Conservation (phyloP, 23 red algal species). For the Gracilariopsis chorda region DNA sequence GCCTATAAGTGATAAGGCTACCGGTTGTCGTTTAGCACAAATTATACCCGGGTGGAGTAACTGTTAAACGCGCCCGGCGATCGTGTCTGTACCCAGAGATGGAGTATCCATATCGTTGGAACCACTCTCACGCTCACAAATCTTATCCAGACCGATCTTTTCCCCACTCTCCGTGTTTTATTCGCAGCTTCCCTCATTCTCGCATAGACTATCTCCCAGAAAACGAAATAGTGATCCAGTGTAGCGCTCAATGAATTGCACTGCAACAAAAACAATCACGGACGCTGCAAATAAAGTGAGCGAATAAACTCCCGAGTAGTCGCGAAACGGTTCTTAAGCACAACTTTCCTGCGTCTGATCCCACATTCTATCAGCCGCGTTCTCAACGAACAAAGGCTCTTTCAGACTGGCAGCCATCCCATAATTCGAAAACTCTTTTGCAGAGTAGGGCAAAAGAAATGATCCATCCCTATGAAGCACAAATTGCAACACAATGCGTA, state of each 20-base stretch:
- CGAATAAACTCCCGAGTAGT: background rate
- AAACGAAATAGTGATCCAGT: background rate
- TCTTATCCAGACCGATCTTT: no score
- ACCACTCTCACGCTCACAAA: no score
- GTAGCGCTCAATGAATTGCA: constrained; percentile 1
- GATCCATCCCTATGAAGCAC: background rate
- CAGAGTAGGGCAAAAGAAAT: background rate
- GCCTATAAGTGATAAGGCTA: no score
- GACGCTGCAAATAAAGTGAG: background rate
- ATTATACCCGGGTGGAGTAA: no score
- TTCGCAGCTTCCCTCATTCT: background rate
- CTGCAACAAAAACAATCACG: background rate
- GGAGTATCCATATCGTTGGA: no score
- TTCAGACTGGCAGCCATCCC: background rate
- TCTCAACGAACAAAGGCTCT: background rate
- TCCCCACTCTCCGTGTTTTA: no score
- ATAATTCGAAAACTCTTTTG: background rate
- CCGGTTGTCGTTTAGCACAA: no score
- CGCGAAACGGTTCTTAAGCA: background rate
- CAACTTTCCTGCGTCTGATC: background rate
- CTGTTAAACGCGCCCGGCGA: no score
- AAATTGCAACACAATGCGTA: constrained; percentile 18
- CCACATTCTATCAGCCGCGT: background rate
- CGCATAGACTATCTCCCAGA: background rate
- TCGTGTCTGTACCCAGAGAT: no score